Conservation (phyloP, 2,329 filamentous ascomycete genomes). For the Xylariales sp. region DNA sequence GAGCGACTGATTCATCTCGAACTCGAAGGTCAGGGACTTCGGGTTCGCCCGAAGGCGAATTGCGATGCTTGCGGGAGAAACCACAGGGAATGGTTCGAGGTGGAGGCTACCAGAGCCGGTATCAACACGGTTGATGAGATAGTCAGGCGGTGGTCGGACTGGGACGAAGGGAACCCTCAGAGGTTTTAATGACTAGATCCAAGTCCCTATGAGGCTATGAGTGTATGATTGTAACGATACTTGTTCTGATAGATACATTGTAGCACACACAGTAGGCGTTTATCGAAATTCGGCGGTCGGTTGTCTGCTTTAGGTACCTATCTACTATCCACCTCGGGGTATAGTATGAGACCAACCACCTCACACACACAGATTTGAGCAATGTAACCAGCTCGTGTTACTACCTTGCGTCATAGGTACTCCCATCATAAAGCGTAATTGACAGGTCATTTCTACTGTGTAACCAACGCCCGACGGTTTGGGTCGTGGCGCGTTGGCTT, state of each 20-base stretch:
- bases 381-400: background rate
- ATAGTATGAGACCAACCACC: background rate
- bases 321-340: background rate
- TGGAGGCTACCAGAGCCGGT: constrained; percentile 77
- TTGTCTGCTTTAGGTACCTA: background rate
- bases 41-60: constrained; percentile 63
- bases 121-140: constrained; percentile 75
- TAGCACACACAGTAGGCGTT: constrained; percentile 15
- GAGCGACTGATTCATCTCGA: constrained; percentile 93
- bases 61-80: constrained; percentile 85
- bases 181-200: constrained; percentile 21
- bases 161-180: constrained; percentile 70
- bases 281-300: background rate
- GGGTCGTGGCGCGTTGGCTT: constrained; percentile 8
- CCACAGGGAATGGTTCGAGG: constrained; percentile 96
- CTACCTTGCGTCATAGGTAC: background rate
- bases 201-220: constrained; percentile 25
- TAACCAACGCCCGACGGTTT: background rate
- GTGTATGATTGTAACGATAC: constrained; percentile 28
- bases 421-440: background rate
- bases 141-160: constrained; percentile 85
- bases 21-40: constrained; percentile 71
- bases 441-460: background rate
- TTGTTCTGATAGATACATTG: constrained; percentile 8
- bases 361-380: background rate